These are phyloP conservation scores for Flaveria ramosissima DNA, from an alignment of 129 eudicot species.

Conservation along the genomic window DNA sequence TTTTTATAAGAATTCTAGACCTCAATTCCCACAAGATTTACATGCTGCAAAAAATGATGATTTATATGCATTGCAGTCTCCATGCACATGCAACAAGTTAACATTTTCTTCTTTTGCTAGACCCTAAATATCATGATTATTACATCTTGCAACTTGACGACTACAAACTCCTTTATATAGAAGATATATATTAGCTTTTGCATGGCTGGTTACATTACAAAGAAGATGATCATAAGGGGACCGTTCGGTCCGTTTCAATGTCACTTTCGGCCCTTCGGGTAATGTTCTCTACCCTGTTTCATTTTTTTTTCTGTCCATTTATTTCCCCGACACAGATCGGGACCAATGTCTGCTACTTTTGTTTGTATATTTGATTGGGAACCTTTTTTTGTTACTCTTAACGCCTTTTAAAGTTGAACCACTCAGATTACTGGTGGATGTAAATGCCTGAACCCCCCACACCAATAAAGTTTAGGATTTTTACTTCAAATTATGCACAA, in stretches of 20 bases:
- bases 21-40: no score
- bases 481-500: constrained; percentile 26
- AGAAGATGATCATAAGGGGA: constrained; percentile 41
- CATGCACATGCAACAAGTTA: neutral
- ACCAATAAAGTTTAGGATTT: constrained; percentile 47
- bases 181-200: constrained; percentile 23
- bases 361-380: constrained; percentile 45
- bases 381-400: constrained; percentile 26
- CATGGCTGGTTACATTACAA: constrained; percentile 25
- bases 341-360: constrained; percentile 74
- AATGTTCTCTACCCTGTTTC: constrained; percentile 29
- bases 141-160: neutral
- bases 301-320: constrained; percentile 42
- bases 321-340: constrained; percentile 60
- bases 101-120: neutral
- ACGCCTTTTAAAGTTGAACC: constrained; percentile 37
- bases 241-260: constrained; percentile 48
- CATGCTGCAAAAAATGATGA: no score
- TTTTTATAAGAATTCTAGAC: no score
- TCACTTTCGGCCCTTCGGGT: constrained; percentile 39
- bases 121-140: constrained; percentile 22
- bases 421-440: constrained; percentile 57
- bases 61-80: neutral
- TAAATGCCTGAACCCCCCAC: constrained; percentile 42
- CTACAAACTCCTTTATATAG: neutral